A percentile compares a stretch with the other conserved stretches of the same genome.
Evolutionary conservation across 768 basidiomycete genomes (phyloP).

Genomic region (Suillus occidentalis): DNA sequence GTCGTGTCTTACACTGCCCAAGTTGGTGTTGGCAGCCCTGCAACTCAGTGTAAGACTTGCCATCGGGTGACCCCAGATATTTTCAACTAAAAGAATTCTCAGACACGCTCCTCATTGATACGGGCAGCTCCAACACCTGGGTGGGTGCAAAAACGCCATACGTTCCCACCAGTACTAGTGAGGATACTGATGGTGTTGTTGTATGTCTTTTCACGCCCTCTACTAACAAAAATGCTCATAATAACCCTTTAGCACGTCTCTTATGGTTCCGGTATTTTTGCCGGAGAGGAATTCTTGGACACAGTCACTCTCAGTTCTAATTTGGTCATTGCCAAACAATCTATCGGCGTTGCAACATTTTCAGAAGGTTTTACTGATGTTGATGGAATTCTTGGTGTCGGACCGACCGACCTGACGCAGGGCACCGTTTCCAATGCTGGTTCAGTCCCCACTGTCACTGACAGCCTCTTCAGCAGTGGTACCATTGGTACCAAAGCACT

Average conservation of each 20-base stretch:
- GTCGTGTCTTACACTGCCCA: slow-evolving; percentile 26
- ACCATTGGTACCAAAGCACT: slow-evolving; percentile 29
- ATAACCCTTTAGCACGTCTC: slow-evolving; percentile 9
- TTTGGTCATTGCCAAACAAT: slow-evolving; percentile 28
- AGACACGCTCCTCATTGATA: slow-evolving; percentile 33
- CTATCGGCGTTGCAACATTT: slow-evolving; percentile 35
- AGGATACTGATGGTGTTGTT: slow-evolving; percentile 17
- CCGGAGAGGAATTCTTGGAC: slow-evolving; percentile 20
- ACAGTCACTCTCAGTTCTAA: slow-evolving; percentile 13
- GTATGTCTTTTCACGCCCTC: slow-evolving; percentile 13
- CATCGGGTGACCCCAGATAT: background rate
- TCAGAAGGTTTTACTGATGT: slow-evolving; percentile 27
- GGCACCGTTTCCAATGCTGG: slow-evolving; percentile 16
- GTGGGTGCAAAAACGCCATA: slow-evolving; percentile 27
- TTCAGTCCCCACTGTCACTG: slow-evolving; percentile 31
- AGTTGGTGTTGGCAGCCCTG: slow-evolving; percentile 27
- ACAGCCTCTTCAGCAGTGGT: slow-evolving; percentile 33
- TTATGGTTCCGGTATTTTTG: slow-evolving; percentile 23
- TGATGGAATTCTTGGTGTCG: slow-evolving; percentile 40
- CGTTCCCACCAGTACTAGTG: slow-evolving; percentile 16
- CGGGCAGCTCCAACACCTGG: slow-evolving; percentile 35
- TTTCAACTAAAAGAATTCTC: background rate
- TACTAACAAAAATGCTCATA: slow-evolving; percentile 3
- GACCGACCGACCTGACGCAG: slow-evolving; percentile 33
- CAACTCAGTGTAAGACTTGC: slow-evolving; percentile 25